A percentile compares a stretch with the other conserved stretches of the same genome.
Evolutionary conservation across 2,329 filamentous ascomycete species (phyloP).

Genomic region (Botrytis fragariae): DNA sequence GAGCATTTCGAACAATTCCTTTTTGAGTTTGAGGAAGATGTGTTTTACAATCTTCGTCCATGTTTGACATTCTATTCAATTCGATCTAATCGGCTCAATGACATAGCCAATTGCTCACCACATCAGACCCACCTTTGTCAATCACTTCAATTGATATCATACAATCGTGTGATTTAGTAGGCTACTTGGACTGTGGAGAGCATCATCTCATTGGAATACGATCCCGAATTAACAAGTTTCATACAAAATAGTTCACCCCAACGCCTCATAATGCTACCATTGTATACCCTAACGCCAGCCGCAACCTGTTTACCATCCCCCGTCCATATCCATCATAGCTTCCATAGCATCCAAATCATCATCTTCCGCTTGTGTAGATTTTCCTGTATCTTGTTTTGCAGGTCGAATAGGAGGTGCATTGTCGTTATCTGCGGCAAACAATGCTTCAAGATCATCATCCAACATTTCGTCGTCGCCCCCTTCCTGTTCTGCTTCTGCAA

Average conservation of each 20-base stretch:
- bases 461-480: constrained; percentile 45
- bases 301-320: constrained; percentile 13
- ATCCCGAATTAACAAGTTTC: neutral
- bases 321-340: constrained; percentile 50
- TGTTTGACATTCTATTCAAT: neutral
- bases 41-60: neutral
- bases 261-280: constrained; percentile 20
- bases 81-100: neutral
- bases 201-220: neutral
- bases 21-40: neutral
- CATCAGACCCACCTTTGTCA: neutral
- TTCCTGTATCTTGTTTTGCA: constrained; percentile 7
- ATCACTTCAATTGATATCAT: neutral
- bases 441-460: constrained; percentile 34
- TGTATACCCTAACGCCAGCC: constrained; percentile 5
- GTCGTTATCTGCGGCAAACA: constrained; percentile 32
- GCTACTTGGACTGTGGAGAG: neutral
- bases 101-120: neutral
- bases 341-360: constrained; percentile 44
- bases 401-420: neutral
- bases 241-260: neutral
- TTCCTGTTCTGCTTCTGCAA: constrained; percentile 35
- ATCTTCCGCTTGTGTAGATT: constrained; percentile 27
- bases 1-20: neutral
- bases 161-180: neutral